phyloP scores from a whole-genome alignment of 164 flowering plant species.

The Vitis labrusca region DNA sequence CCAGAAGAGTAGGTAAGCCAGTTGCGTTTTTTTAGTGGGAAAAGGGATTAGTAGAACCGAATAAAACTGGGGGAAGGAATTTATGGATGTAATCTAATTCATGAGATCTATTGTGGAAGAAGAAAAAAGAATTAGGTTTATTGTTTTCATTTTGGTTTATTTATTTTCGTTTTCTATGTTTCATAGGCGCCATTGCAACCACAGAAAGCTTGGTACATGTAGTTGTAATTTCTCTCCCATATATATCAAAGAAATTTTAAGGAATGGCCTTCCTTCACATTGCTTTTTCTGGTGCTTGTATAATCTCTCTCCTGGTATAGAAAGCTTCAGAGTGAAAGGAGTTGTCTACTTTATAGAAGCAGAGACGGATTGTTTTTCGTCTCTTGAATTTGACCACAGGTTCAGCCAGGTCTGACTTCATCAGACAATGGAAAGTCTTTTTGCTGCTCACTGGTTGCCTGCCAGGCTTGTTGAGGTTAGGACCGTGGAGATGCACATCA shows the following conservation, averaged over 20 bases:
- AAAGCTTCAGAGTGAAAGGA: no score
- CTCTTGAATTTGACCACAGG: no score
- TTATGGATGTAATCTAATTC: conserved; percentile 37
- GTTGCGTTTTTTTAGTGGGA: conserved; percentile 24
- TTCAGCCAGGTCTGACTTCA: no score
- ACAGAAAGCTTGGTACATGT: conserved; percentile 31
- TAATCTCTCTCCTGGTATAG: no score
- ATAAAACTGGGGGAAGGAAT: conserved; percentile 36
- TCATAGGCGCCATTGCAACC: conserved; percentile 34
- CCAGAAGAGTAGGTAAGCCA: conserved; percentile 20
- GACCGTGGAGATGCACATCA: no score
- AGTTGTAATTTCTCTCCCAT: conserved; percentile 31
- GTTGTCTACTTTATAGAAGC: no score
- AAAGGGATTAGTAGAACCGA: conserved; percentile 25
- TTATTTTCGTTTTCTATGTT: conserved; percentile 17
- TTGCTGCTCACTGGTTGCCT: no score
- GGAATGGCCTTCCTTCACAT: conserved; percentile 7
- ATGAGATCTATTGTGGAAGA: conserved; percentile 34
- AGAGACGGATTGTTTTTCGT: no score
- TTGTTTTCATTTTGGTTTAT: conserved; percentile 18
- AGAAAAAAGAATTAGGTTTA: conserved; percentile 26
- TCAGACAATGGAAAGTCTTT: no score
- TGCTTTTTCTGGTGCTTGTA: neutral
- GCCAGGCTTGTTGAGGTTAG: no score
- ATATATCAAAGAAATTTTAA: conserved; percentile 37